Conservation (phyloP, 345 rosid species). For the Geranium brycei region DNA sequence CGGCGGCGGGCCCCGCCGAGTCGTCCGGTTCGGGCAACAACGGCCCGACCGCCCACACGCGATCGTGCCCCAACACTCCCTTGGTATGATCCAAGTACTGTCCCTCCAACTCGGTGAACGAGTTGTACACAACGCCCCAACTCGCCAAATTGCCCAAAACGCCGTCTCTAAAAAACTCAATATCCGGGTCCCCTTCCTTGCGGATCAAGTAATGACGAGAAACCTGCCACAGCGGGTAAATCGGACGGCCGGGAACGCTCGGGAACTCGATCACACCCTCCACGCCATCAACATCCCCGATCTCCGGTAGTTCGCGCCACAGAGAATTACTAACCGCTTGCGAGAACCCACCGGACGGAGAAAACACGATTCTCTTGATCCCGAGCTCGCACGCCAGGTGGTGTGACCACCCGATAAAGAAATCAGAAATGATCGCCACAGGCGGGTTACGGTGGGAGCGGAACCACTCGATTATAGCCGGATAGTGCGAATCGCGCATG, state of each 20-base stretch:
- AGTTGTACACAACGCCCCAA: not conserved
- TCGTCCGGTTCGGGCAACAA: not conserved
- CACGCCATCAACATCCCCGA: not conserved
- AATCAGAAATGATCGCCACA: slow-evolving; percentile 46
- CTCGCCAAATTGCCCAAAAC: not conserved
- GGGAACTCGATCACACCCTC: slow-evolving; percentile 13
- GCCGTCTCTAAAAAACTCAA: not conserved
- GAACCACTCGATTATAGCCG: slow-evolving; percentile 34
- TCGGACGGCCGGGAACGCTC: not conserved
- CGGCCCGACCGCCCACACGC: slow-evolving; percentile 14
- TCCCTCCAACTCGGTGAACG: not conserved
- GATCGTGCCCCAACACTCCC: slow-evolving; percentile 6
- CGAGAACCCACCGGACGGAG: slow-evolving; percentile 35
- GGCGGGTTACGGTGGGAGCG: slow-evolving; percentile 33
- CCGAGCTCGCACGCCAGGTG: slow-evolving; percentile 32
- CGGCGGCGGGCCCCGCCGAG: too few relatives aligned
- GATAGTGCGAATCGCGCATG: slow-evolving; percentile 27
- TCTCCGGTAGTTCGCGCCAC: slow-evolving; percentile 20
- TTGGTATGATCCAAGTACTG: not conserved
- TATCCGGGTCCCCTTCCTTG: not conserved
- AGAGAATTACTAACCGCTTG: slow-evolving; percentile 13
- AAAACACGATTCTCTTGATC: slow-evolving; percentile 33
- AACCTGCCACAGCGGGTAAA: not conserved
- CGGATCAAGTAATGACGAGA: not conserved
- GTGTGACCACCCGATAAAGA: slow-evolving; percentile 62